A percentile compares a stretch with the other conserved stretches of the same genome.
phyloP scores from a whole-genome alignment of 129 eudicot genomes.

The Lactuca sativa region DNA sequence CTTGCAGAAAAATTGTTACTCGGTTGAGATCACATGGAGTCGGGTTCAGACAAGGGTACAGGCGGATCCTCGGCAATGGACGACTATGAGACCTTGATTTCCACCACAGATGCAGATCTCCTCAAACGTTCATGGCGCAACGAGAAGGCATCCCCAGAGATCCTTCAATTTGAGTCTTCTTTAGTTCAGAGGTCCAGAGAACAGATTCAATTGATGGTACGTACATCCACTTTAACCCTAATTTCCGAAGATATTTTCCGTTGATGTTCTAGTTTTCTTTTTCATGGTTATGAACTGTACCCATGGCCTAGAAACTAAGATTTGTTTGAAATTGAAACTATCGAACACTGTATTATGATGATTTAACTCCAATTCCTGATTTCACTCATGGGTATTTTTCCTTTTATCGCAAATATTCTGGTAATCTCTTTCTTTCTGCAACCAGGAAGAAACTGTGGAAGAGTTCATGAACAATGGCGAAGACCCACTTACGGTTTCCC shows the following conservation, averaged over 20 bases:
- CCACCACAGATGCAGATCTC: slow-evolving; percentile 78
- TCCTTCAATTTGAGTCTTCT: slow-evolving; percentile 53
- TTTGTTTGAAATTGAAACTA: not conserved
- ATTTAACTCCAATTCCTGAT: not conserved
- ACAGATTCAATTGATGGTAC: slow-evolving; percentile 78
- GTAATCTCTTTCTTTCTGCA: slow-evolving; percentile 1
- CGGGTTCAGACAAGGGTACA: slow-evolving; percentile 42
- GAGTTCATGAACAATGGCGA: slow-evolving; percentile 59
- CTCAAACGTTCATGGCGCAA: slow-evolving; percentile 80
- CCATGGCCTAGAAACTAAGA: not conserved
- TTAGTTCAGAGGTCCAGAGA: slow-evolving; percentile 69
- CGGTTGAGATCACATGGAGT: slow-evolving; percentile 39
- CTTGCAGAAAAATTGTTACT: not conserved
- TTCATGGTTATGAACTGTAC: not conserved
- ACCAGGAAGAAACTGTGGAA: slow-evolving; percentile 81
- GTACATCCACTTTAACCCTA: not conserved
- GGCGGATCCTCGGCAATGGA: slow-evolving; percentile 21
- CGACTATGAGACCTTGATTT: slow-evolving; percentile 64
- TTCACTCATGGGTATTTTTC: not conserved
- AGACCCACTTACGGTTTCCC: slow-evolving; percentile 84
- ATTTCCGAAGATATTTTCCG: not conserved
- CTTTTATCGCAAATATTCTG: not conserved
- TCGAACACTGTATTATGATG: not conserved
- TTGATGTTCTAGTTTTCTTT: no score
- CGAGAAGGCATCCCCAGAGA: slow-evolving; percentile 86